Evolutionary conservation across 192 early-diverging fungal species (phyloP), one percentile per base, ranked within the genome.

Genomic region (Entomortierella lignicola): DNA sequence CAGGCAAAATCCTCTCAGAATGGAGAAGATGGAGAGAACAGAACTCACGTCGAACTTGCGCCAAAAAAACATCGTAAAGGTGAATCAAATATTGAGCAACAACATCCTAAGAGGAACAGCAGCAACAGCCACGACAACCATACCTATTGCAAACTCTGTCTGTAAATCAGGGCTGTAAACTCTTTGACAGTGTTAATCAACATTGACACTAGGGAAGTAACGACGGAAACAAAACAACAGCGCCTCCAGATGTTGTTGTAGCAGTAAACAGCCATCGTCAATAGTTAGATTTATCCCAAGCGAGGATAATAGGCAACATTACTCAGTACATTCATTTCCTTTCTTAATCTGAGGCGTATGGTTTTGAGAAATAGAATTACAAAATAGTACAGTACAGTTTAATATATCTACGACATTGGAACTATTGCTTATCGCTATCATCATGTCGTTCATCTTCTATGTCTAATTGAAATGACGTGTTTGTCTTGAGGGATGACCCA

Each of bases 141-240:
- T 41, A 4, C n/a, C 39, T 2, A 20, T 41, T 15, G n/a, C 59
- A 8, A 29, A n/a, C n/a, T n/a, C n/a, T 62, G 6, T 62, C 69
- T 27, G 30, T 54, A 8, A 71, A 71, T 30, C 69, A 71, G 29
- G 32, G 52, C 39, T 7, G 34, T 37, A 53, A 54, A 23, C 17
- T 55, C 4, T 58, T 58, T 27, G 23, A 7, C 34, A 39, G 4
- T 51, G 60, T 3, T 59, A 60, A 29, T 12, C 43, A 15, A 56
- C 70, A 31, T 58, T 41, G 17, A 39, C 64, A 13, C 29, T 41
- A 1, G 12, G 41, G 17, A 66, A 56, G 27, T 20, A 59, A 21
- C 55, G 66, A 37, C 66, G 59, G 37, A 68, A 68, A n/a, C 32
- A 57, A 12, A 59, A 55, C 66, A 41, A 23, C 66, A 68, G 20